Evolutionary conservation across 2,329 filamentous ascomycete genomes (phyloP).

Genomic region (Aspergillus pseudoglaucus): DNA sequence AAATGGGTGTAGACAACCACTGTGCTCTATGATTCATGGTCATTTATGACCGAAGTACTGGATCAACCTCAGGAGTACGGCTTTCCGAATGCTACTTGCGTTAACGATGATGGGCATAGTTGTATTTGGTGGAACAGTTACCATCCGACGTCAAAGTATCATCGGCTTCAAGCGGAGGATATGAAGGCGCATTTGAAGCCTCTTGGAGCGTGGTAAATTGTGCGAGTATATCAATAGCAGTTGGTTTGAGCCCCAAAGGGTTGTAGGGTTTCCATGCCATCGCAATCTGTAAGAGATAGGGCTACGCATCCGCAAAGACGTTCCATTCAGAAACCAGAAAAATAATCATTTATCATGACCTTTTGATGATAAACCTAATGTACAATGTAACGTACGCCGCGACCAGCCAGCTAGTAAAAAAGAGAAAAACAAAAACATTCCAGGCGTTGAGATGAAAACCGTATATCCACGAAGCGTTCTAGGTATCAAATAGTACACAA

Average conservation of each 20-base stretch:
- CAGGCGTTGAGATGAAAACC: conserved; percentile 6
- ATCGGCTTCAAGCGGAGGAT: conserved; percentile 23
- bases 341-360: background rate
- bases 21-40: conserved; percentile 23
- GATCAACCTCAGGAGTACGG: conserved; percentile 20
- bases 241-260: no score
- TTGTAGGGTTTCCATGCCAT: no score
- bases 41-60: conserved; percentile 24
- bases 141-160: conserved; percentile 25
- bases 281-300: no score
- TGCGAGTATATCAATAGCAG: no score
- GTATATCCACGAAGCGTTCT: conserved; percentile 1
- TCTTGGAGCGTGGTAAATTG: conserved; percentile 20
- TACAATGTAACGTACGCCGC: conserved; percentile 22
- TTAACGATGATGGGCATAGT: conserved; percentile 19
- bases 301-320: no score
- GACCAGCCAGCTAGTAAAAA: conserved; percentile 13
- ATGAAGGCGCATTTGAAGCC: conserved; percentile 18
- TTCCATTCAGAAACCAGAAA: background rate
- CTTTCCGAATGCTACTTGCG: conserved; percentile 22
- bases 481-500: background rate
- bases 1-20: conserved; percentile 12
- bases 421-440: conserved; percentile 17
- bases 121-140: conserved; percentile 31
- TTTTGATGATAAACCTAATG: conserved; percentile 14